These are phyloP conservation scores for Microcyclospora tardicrescens DNA, from an alignment of 2,329 filamentous ascomycete species.

Conservation along the genomic window DNA sequence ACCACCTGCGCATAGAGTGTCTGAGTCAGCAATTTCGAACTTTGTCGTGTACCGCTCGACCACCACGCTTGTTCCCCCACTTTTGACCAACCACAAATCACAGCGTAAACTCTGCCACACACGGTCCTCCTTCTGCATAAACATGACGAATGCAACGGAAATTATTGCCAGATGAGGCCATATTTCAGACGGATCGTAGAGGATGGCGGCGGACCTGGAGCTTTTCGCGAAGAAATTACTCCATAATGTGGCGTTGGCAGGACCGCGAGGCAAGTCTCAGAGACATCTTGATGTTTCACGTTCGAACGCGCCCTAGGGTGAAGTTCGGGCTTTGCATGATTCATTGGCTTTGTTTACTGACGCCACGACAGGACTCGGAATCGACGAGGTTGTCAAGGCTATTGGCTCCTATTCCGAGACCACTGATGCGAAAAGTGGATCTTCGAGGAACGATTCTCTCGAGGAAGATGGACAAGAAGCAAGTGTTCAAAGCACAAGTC, in stretches of 20 bases:
- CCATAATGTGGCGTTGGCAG: slow-evolving; percentile 46
- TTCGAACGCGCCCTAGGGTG: neutral
- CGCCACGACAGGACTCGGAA: slow-evolving; percentile 25
- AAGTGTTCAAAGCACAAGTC: slow-evolving; percentile 26
- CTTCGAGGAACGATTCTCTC: too few species aligned
- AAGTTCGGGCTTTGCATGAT: neutral
- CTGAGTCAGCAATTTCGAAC: too few species aligned
- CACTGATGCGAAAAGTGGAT: slow-evolving; percentile 9
- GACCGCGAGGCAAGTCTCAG: slow-evolving; percentile 40
- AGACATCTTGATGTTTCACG: neutral
- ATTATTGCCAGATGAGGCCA: too few species aligned
- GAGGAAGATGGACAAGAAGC: too few species aligned
- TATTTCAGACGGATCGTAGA: too few species aligned
- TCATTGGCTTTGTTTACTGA: slow-evolving; percentile 3
- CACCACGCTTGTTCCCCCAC: too few species aligned
- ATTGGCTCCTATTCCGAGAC: slow-evolving; percentile 15
- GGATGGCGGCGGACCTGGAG: slow-evolving; percentile 33
- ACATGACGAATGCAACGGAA: too few species aligned
- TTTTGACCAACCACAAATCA: too few species aligned
- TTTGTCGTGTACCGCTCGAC: too few species aligned
- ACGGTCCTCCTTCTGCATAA: too few species aligned
- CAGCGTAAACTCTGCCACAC: too few species aligned
- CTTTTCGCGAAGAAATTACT: slow-evolving; percentile 46
- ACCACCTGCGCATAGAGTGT: too few species aligned
- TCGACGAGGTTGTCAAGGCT: slow-evolving; percentile 27